Percentiles rank a stretch among this genome's conserved stretches.
Evolutionary conservation across 176 grass and related monocot species (phyloP).

Genomic region (Triticum urartu): DNA sequence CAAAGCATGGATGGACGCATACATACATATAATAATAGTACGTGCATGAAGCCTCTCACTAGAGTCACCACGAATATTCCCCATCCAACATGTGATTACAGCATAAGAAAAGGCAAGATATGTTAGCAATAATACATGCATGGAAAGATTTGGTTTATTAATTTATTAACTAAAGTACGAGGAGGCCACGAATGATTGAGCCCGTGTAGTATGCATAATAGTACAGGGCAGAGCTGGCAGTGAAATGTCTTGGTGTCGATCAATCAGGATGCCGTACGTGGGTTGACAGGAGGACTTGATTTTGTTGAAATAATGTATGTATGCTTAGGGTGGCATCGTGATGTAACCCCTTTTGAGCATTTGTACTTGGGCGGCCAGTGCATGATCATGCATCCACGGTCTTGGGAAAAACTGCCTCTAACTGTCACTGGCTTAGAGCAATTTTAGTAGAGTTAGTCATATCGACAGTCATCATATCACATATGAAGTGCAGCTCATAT

Average conservation of each 20-base stretch:
- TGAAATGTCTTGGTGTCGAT: background rate
- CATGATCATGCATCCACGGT: no score
- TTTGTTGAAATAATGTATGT: background rate
- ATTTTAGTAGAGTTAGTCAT: no score
- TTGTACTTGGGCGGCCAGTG: background rate
- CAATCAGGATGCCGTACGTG: background rate
- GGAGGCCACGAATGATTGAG: constrained; percentile 32
- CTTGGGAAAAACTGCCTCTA: no score
- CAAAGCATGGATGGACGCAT: constrained; percentile 16
- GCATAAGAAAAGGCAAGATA: background rate
- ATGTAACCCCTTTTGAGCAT: background rate
- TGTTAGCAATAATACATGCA: background rate
- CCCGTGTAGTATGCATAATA: background rate
- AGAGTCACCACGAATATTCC: constrained; percentile 31
- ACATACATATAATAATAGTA: background rate
- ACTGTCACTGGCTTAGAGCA: no score
- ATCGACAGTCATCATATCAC: no score
- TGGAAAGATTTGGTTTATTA: background rate
- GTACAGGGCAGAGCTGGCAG: constrained; percentile 12
- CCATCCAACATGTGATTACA: background rate
- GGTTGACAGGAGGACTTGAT: background rate
- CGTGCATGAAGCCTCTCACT: background rate
- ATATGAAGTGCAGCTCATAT: no score
- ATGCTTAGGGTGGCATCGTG: background rate
- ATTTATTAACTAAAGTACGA: constrained; percentile 37